Base-by-base conservation (phyloP, 371 early-diverging fungal genomes). In the Nosema muscidifuracis region DNA sequence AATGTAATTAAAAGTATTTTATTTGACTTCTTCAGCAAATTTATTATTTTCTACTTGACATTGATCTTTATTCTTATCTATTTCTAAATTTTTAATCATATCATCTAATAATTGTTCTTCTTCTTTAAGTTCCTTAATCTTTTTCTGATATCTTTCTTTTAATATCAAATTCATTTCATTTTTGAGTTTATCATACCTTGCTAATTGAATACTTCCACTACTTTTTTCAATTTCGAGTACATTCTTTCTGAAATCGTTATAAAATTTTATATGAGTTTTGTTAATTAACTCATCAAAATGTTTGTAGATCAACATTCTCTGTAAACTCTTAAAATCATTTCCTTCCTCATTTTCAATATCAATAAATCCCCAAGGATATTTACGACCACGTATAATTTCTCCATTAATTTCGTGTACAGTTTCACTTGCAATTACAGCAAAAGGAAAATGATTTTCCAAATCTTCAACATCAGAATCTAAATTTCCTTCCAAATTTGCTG, bases 321-420 rank as follows among this genome's bases (percentile, higher is more conserved):
- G 80, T n/a, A 97, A 87, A 81, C 90, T 90, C 70, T 90, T 89
- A 85, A 97, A 95, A 84, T 90, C 96, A 77, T 92, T 94, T 81
- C 93, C 91, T 76, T 90, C 87, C 82, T 89, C 89, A 74, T 89
- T 89, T 77, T 93, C 92, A 18, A 92, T 91, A 82, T 91, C 91
- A 71, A 94, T 89, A 40, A 90, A 83, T 42, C 96, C 97, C 96
- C 95, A 95, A n/a, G 91, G 90, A 84, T 93, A 95, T 80, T 88
- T 86, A 72, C 94, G 87, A 43, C 92, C 94, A 67, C 93, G 89
- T 60, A 86, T 87, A 65, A 89, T 88, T 64, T 93, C 90, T 66
- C 89, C 89, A 4, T 88, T 78, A 13, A 87, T 85, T 56, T 90
- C 90, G 30, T 93, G 87, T 73, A 89, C 88, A 79, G 88, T 88